These are phyloP conservation scores for Candida lessepsii DNA, from an alignment of 805 yeast species.

Conservation along the genomic window DNA sequence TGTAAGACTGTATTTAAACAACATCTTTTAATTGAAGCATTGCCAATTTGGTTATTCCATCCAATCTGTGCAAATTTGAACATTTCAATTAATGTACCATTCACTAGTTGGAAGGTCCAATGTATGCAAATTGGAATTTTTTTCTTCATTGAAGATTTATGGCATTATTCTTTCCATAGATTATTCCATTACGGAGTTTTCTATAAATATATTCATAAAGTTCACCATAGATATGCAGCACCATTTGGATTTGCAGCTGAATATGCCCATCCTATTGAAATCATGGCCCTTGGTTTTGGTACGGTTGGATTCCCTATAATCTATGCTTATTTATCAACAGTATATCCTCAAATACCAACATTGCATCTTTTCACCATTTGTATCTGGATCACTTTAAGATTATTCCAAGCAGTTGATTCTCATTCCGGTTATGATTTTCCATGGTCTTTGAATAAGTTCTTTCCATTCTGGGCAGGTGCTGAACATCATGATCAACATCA, in stretches of 20 bases:
- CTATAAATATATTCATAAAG: slow-evolving; percentile 92
- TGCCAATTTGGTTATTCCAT: slow-evolving; percentile 97
- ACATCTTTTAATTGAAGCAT: slow-evolving; percentile 89
- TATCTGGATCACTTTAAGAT: slow-evolving; percentile 81
- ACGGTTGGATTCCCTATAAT: slow-evolving; percentile 93
- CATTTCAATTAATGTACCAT: slow-evolving; percentile 76
- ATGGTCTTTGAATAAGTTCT: slow-evolving; percentile 86
- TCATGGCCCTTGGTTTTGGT: slow-evolving; percentile 86
- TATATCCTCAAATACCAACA: slow-evolving; percentile 22
- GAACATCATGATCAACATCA: slow-evolving; percentile 98
- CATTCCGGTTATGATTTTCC: slow-evolving; percentile 99
- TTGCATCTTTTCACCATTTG: slow-evolving; percentile 89
- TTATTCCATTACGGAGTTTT: slow-evolving; percentile 83
- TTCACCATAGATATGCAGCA: slow-evolving; percentile 96
- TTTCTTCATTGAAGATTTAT: slow-evolving; percentile 85
- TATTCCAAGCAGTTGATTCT: slow-evolving; percentile 95
- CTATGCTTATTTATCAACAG: slow-evolving; percentile 70
- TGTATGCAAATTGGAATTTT: slow-evolving; percentile 67
- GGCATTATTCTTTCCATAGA: slow-evolving; percentile 98
- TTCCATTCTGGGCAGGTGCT: slow-evolving; percentile 98
- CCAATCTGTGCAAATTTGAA: slow-evolving; percentile 84
- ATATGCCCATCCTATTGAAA: slow-evolving; percentile 96
- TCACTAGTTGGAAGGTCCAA: slow-evolving; percentile 66
- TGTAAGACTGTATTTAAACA: slow-evolving; percentile 78
- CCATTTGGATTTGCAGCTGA: slow-evolving; percentile 98